Evolutionary conservation across 2,329 filamentous ascomycete species (phyloP).

Genomic region (Plectosphaerella cucumerina): DNA sequence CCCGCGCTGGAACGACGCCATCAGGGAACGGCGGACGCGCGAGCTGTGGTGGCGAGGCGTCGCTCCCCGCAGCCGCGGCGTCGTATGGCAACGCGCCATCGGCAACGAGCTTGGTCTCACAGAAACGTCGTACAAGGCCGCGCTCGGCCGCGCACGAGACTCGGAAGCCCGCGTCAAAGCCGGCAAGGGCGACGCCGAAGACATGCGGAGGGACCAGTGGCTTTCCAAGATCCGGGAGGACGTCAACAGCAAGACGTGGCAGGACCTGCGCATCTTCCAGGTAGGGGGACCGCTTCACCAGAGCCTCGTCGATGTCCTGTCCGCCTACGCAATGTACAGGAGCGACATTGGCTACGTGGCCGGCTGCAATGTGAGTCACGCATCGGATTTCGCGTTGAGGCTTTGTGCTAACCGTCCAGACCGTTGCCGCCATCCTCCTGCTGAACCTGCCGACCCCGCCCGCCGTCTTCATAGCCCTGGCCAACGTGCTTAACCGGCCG

Average conservation of each 20-base stretch:
- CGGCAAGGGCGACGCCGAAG: slow-evolving; percentile 47
- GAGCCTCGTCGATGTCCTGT: slow-evolving; percentile 66
- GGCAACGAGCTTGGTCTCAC: slow-evolving; percentile 70
- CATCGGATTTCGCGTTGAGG: not conserved
- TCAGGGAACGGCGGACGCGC: slow-evolving; percentile 63
- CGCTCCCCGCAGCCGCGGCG: slow-evolving; percentile 63
- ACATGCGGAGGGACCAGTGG: slow-evolving; percentile 54
- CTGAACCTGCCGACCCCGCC: slow-evolving; percentile 64
- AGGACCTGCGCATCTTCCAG: slow-evolving; percentile 70
- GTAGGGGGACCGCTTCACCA: slow-evolving; percentile 61
- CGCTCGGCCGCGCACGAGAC: slow-evolving; percentile 62
- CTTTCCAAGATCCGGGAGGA: slow-evolving; percentile 62
- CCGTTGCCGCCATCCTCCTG: slow-evolving; percentile 68
- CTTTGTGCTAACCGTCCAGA: slow-evolving; percentile 35
- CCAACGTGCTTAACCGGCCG: slow-evolving; percentile 73
- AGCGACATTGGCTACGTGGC: slow-evolving; percentile 75
- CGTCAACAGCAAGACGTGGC: slow-evolving; percentile 60
- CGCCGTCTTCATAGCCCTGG: slow-evolving; percentile 65
- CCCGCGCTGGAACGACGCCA: slow-evolving; percentile 70
- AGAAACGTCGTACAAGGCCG: slow-evolving; percentile 64
- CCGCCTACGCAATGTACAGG: slow-evolving; percentile 77
- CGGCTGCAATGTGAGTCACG: slow-evolving; percentile 64
- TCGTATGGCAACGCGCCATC: slow-evolving; percentile 67
- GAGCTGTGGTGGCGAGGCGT: slow-evolving; percentile 83
- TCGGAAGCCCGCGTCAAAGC: slow-evolving; percentile 53